Evolutionary conservation across 345 rosid species (phyloP).

Genomic region (Salix arbutifolia): DNA sequence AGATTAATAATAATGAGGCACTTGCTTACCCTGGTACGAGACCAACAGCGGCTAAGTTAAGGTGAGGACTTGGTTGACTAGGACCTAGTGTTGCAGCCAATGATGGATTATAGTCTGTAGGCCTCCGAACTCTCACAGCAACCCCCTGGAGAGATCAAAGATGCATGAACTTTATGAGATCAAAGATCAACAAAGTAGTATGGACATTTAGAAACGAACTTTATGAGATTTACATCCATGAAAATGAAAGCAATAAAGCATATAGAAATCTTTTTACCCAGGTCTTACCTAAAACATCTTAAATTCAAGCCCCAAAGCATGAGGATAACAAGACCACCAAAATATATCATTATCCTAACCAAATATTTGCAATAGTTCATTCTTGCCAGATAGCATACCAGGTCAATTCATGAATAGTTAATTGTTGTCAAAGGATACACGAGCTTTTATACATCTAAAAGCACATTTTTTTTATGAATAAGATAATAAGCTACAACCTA

Average conservation of each 20-base stretch:
- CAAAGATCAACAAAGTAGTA: too few relatives aligned
- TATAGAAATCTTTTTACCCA: neutral
- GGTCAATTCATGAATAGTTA: neutral
- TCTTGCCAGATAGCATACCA: neutral
- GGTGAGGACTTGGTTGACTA: slow-evolving; percentile 42
- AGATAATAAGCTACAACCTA: neutral
- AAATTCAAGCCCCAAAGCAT: neutral
- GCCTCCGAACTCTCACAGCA: slow-evolving; percentile 50
- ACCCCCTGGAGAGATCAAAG: slow-evolving; percentile 34
- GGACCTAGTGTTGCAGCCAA: slow-evolving; percentile 54
- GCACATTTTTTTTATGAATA: neutral
- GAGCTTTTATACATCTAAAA: neutral
- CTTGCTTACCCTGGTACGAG: slow-evolving; percentile 34
- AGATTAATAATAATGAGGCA: neutral
- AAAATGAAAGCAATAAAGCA: neutral
- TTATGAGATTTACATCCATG: neutral
- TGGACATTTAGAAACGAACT: neutral
- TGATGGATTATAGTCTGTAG: slow-evolving; percentile 51
- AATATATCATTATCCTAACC: neutral
- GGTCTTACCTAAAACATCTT: neutral
- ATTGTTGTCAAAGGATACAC: neutral
- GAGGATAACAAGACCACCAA: neutral
- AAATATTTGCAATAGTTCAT: neutral
- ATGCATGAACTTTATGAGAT: neutral
- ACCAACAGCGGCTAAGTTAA: slow-evolving; percentile 52